These are phyloP conservation scores for Medicago ruthenica DNA, from an alignment of 306 rosid genomes.

Conservation along the genomic window DNA sequence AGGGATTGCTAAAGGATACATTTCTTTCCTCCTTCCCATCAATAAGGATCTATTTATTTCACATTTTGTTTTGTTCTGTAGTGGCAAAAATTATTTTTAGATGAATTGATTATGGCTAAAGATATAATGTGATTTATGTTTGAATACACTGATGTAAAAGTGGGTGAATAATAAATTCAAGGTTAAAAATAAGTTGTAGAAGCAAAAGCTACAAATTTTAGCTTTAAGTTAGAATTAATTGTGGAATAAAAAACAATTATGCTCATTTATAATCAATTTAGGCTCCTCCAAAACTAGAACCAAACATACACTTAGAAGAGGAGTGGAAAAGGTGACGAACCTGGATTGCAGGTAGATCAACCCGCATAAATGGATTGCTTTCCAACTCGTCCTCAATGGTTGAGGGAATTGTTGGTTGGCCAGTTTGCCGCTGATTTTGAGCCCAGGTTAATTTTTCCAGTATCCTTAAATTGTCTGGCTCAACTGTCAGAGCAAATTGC, in stretches of 20 bases:
- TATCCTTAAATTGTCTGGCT: slow-evolving; percentile 44
- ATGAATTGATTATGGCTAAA: too few species aligned
- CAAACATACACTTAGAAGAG: slow-evolving; percentile 7
- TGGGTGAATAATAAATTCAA: too few species aligned
- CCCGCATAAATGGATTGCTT: slow-evolving; percentile 82
- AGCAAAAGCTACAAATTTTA: too few species aligned
- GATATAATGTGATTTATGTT: not conserved
- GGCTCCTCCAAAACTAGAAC: too few species aligned
- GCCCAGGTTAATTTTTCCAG: slow-evolving; percentile 79
- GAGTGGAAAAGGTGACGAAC: slow-evolving; percentile 47
- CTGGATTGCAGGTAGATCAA: slow-evolving; percentile 77
- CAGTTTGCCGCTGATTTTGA: slow-evolving; percentile 66
- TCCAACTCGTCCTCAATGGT: slow-evolving; percentile 80
- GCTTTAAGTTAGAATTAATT: too few species aligned
- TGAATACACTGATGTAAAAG: too few species aligned
- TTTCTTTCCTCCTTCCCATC: slow-evolving; percentile 13
- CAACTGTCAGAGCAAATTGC: slow-evolving; percentile 44
- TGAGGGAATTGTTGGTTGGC: slow-evolving; percentile 77
- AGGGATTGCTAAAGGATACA: not conserved
- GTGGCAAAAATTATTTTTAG: too few species aligned
- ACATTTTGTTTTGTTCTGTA: not conserved
- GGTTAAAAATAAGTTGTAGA: too few species aligned
- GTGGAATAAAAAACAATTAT: too few species aligned
- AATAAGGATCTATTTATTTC: slow-evolving; percentile 3
- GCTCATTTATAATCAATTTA: too few species aligned